Conservation (phyloP, 2,329 filamentous ascomycete species). For the Alternaria arborescens region DNA sequence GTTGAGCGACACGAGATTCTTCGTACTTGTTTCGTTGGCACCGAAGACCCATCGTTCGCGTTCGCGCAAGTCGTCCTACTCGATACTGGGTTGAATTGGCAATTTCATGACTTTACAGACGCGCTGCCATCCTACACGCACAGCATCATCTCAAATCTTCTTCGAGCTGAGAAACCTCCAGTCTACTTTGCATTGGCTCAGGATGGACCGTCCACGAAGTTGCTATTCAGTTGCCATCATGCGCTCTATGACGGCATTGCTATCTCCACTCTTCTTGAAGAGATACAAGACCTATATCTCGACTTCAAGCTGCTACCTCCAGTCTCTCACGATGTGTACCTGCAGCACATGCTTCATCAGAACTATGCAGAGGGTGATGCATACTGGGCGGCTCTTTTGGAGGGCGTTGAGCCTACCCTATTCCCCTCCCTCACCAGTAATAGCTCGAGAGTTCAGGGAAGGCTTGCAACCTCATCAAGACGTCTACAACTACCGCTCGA, state of each 20-base stretch:
- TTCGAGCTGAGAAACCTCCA: constrained; percentile 44
- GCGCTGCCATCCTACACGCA: constrained; percentile 54
- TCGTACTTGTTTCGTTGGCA: constrained; percentile 77
- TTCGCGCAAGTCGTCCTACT: constrained; percentile 77
- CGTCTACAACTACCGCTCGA: constrained; percentile 33
- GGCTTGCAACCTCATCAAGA: constrained; percentile 36
- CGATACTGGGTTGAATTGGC: constrained; percentile 56
- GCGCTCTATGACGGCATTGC: constrained; percentile 87
- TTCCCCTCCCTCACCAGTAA: constrained; percentile 49
- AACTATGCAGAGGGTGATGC: constrained; percentile 60
- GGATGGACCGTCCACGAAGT: constrained; percentile 29
- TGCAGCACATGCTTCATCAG: constrained; percentile 65
- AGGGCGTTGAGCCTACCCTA: constrained; percentile 58
- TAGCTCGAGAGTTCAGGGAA: neutral
- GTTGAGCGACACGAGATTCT: constrained; percentile 76
- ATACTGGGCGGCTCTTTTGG: constrained; percentile 73
- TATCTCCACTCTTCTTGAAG: constrained; percentile 72
- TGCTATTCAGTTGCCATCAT: constrained; percentile 73
- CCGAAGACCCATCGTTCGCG: constrained; percentile 66
- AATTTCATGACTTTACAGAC: constrained; percentile 19
- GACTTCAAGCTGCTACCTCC: constrained; percentile 59
- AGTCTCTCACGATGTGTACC: constrained; percentile 69
- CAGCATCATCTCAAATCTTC: constrained; percentile 60
- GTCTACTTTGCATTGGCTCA: constrained; percentile 44
- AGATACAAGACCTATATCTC: constrained; percentile 69